Evolutionary conservation across 345 rosid species (phyloP).

Genomic region (Aurinia saxatilis): DNA sequence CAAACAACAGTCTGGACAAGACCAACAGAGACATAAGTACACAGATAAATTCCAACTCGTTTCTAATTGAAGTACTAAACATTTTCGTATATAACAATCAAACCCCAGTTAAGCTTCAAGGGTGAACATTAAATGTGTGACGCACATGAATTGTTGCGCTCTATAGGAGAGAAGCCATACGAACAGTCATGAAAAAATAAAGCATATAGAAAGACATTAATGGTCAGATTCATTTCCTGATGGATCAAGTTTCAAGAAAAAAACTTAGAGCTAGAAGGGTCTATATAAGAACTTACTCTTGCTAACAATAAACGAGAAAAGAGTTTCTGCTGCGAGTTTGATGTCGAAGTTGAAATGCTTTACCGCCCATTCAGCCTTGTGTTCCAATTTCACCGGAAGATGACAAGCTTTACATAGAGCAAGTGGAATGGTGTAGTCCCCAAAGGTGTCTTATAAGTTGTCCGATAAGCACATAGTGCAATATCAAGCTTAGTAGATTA

Average conservation of each 20-base stretch:
- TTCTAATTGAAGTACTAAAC: background rate
- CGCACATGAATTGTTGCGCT: conserved; percentile 96
- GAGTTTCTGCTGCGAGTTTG: no score
- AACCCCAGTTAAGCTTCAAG: background rate
- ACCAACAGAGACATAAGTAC: conserved; percentile 2
- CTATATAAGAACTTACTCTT: conserved; percentile 41
- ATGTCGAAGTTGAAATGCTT: no score
- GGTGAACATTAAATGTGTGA: background rate
- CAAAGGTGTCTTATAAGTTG: no score
- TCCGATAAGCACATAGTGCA: no score
- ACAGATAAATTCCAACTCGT: background rate
- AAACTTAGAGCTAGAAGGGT: background rate
- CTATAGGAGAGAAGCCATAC: conserved; percentile 31
- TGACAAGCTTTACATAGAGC: no score
- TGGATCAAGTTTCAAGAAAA: background rate
- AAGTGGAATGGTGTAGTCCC: no score
- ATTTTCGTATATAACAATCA: background rate
- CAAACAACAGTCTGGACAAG: conserved; percentile 78
- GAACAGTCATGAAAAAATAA: conserved; percentile 6
- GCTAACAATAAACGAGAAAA: conserved; percentile 91
- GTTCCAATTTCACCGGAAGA: no score
- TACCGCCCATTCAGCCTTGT: no score
- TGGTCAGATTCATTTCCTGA: conserved; percentile 9
- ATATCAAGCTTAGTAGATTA: no score
- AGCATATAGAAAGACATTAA: background rate